These are phyloP conservation scores for Harringtonia aguacate DNA, from an alignment of 2,329 filamentous ascomycete species.

Conservation along the genomic window DNA sequence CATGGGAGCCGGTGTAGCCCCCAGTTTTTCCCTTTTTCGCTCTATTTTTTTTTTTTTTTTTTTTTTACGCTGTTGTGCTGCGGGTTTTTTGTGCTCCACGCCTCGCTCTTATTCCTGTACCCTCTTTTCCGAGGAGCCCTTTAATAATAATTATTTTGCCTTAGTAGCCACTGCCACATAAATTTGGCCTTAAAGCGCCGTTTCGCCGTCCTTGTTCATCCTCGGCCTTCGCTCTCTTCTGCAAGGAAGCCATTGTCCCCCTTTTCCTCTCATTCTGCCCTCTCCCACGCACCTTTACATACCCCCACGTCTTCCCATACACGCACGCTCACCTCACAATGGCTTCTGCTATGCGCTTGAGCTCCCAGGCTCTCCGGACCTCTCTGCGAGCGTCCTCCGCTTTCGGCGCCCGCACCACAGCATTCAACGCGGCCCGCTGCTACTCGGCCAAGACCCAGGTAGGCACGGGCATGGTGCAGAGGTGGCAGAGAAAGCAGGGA, in stretches of 20 bases:
- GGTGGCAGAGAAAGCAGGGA: no score
- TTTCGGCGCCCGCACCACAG: slow-evolving; percentile 56
- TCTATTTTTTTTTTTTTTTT: slow-evolving; percentile 18
- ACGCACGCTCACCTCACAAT: slow-evolving; percentile 38
- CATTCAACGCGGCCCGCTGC: slow-evolving; percentile 76
- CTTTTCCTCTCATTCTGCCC: slow-evolving; percentile 11
- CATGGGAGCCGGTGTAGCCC: no score
- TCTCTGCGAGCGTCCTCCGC: slow-evolving; percentile 53
- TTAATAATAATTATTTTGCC: no score
- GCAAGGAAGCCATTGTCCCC: slow-evolving; percentile 1
- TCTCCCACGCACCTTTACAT: slow-evolving; percentile 19
- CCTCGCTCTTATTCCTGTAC: no score
- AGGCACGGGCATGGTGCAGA: slow-evolving; percentile 13
- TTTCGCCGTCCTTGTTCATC: neutral
- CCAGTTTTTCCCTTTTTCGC: no score
- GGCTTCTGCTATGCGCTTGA: slow-evolving; percentile 74
- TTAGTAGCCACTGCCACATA: no score
- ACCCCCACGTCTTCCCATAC: slow-evolving; percentile 11
- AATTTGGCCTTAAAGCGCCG: neutral
- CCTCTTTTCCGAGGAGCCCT: no score
- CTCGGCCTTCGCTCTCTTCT: neutral
- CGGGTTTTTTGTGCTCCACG: no score
- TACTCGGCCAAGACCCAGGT: slow-evolving; percentile 93
- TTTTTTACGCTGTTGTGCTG: slow-evolving; percentile 18
- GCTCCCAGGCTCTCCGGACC: slow-evolving; percentile 71